Conservation (phyloP, 164 flowering plant genomes). For the Pachysandra terminalis region DNA sequence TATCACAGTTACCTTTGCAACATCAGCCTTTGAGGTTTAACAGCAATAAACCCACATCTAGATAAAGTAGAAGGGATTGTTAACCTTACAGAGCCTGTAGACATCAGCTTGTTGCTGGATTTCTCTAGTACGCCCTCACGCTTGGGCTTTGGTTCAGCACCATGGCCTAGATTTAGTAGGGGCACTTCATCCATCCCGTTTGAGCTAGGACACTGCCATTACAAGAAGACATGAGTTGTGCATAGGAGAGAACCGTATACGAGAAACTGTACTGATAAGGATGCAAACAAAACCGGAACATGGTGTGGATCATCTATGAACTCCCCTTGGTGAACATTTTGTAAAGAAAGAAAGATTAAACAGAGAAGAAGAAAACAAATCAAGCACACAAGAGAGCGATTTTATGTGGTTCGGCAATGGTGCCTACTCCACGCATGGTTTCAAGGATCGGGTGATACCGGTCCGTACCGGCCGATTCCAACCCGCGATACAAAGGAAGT, state of each 20-base stretch:
- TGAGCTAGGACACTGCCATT: conserved; percentile 19
- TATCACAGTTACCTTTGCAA: conserved; percentile 9
- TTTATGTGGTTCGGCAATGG: too few species aligned
- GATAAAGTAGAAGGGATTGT: conserved; percentile 1
- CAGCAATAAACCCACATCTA: not conserved
- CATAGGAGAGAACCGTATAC: not conserved
- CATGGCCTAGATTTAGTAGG: conserved; percentile 1
- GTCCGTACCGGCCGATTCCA: too few species aligned
- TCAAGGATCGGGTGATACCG: too few species aligned
- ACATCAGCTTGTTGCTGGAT: conserved; percentile 31
- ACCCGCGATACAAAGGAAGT: too few species aligned
- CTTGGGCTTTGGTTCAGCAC: conserved; percentile 10
- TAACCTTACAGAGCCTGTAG: conserved; percentile 49
- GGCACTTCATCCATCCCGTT: conserved; percentile 16
- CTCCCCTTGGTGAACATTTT: too few species aligned
- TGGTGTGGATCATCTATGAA: not conserved
- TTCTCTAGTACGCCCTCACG: conserved; percentile 28
- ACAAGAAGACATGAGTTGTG: not conserved
- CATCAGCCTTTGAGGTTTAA: conserved; percentile 7
- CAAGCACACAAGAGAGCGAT: too few species aligned
- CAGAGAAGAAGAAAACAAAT: too few species aligned
- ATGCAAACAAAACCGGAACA: not conserved
- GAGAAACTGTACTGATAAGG: too few species aligned
- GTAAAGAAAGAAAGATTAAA: too few species aligned
- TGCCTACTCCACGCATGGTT: too few species aligned